Evolutionary conservation across 306 rosid species (phyloP).

Genomic region (Oxytropis ochrocephala): DNA sequence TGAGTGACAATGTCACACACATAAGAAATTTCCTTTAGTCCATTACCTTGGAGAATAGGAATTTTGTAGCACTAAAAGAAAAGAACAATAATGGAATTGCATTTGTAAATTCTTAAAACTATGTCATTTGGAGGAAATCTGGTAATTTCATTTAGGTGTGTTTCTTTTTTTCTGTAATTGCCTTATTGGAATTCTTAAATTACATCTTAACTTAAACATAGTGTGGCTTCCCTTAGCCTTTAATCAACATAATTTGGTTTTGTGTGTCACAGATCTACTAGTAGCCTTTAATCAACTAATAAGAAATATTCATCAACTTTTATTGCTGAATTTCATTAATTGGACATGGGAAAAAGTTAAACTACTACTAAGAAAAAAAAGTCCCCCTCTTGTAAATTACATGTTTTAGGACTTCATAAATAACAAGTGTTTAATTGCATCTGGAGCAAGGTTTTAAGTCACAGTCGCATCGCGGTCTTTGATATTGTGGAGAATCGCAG

Average conservation of each 20-base stretch:
- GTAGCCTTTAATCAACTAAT: neutral
- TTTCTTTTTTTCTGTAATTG: neutral
- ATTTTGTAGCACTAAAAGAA: neutral
- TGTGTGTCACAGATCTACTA: neutral
- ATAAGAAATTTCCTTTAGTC: too few species aligned
- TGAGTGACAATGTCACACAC: neutral
- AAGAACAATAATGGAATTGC: neutral
- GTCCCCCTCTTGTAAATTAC: neutral
- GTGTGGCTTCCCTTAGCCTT: neutral
- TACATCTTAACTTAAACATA: neutral
- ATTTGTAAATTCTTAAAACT: neutral
- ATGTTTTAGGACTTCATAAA: neutral
- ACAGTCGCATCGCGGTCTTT: too few species aligned
- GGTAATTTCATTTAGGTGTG: neutral
- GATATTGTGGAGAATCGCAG: too few species aligned
- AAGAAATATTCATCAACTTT: neutral
- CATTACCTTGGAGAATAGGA: neutral
- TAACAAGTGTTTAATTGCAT: constrained; percentile 1
- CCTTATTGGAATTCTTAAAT: neutral
- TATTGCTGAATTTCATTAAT: neutral
- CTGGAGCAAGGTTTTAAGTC: neutral
- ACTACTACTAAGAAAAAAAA: neutral
- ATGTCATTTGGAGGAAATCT: neutral
- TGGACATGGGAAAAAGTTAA: neutral
- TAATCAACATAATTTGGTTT: neutral